Percentiles rank a stretch among this genome's conserved stretches.
These are phyloP conservation scores for Hortaea sp. DNA, from an alignment of 2,329 filamentous ascomycete genomes.

Conservation along the genomic window DNA sequence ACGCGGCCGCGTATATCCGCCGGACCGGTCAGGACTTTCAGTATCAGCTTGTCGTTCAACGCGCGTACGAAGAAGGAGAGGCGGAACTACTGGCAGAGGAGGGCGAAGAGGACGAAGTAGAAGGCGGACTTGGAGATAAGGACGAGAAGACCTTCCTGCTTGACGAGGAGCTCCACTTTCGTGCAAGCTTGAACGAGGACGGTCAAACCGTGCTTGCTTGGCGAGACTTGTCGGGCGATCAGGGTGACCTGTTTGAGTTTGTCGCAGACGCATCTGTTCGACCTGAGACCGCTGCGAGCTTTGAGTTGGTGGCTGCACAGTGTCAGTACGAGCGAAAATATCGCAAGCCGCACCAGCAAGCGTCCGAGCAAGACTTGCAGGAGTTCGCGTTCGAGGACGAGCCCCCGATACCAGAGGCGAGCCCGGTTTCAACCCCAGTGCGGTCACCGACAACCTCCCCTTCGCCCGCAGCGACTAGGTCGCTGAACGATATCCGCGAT, in stretches of 20 bases:
- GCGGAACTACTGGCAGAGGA: conserved; percentile 85
- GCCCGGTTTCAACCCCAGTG: conserved; percentile 43
- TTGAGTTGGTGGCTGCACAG: conserved; percentile 74
- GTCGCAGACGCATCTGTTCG: conserved; percentile 73
- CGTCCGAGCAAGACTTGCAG: conserved; percentile 68
- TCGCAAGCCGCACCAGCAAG: conserved; percentile 65
- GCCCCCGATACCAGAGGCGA: conserved; percentile 50
- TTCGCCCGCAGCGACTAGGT: conserved; percentile 19
- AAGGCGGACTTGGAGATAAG: conserved; percentile 64
- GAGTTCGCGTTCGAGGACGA: conserved; percentile 70
- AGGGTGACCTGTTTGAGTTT: conserved; percentile 94
- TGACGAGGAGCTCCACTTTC: conserved; percentile 83
- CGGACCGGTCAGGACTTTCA: conserved; percentile 91
- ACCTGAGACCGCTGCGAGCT: conserved; percentile 62
- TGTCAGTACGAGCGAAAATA: conserved; percentile 98
- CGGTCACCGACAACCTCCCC: conserved; percentile 26
- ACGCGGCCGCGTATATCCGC: conserved; percentile 84
- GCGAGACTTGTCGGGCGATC: conserved; percentile 88
- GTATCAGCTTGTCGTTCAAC: conserved; percentile 92
- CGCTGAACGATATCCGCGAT: conserved; percentile 18
- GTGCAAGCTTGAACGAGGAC: conserved; percentile 68
- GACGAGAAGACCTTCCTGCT: conserved; percentile 97
- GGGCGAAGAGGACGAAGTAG: conserved; percentile 62
- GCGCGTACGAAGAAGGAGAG: conserved; percentile 95
- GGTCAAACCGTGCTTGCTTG: conserved; percentile 85